Base-by-base conservation (phyloP, 2,329 filamentous ascomycete genomes). In the Hypoxylon rubiginosum region DNA sequence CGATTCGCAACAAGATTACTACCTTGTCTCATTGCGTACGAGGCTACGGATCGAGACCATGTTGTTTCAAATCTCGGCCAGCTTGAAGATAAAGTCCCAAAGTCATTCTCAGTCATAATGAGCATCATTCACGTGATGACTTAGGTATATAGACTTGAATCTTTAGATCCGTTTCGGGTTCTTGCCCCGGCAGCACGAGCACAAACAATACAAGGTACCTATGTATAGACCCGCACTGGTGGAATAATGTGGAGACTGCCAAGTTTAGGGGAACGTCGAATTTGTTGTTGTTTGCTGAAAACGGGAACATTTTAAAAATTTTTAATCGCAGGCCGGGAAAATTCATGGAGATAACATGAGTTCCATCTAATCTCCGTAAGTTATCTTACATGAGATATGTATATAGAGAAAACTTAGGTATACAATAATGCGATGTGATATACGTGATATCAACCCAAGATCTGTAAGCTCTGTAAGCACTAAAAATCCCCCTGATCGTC, bases 101-200 rank as follows among this genome's bases (percentile, higher is more conserved):
- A 15, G 15, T 66, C 63, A 53, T 58, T 19, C 6, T 15, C 26
- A 58, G 24, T 71, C 69, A 68, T 54, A 61, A 70, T 71, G 67
- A 71, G 56, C 67, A 59, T 70, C 67, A 71, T 70, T 58, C 67
- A 71, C 64, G 62, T 71, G 67, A 69, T 46, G 4, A 9, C n/a
- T 11, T 43, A 19, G n/a, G n/a, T n/a, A n/a, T 49, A 49, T 49
- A 11, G 43, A 48, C 11, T 48, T 32, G 11, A 13, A 24, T 46
- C 26, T 21, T 41, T 41, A 50, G 5, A 21, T 39, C 26, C 43
- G 41, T 19, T 19, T 5, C 1, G 4, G 32, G 32, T 30, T 15
- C 11, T n/a, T n/a, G 15, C 15, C 17, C 21, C 15, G 21, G 9
- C 46, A 30, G 15, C 11, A 5, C 46, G n/a, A n/a, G n/a, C n/a